Base-by-base conservation (phyloP, 257 asterid genomes). In the Ocimum tenuiflorum region DNA sequence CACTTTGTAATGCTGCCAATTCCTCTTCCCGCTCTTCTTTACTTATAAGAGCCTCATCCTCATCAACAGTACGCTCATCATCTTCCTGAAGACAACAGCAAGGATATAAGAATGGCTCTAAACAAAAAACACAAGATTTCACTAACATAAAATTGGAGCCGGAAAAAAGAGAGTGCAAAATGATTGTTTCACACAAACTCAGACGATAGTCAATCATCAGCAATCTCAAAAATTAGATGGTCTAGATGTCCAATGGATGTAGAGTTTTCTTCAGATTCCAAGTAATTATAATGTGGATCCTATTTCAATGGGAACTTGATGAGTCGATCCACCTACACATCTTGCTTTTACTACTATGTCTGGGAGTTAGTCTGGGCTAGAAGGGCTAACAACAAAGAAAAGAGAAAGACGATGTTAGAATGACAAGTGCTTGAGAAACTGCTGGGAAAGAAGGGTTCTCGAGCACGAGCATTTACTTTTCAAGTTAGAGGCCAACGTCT, bases 1-100 rank as follows among this genome's bases (percentile, higher is more conserved):
- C 99, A 76, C 73, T 80, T 52, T 78, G 91, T 71, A 94, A 77
- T 58, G 95, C 99, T 45, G 83, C 89, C 56, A 90, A 72, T 74
- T 94, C 99, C 81, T 91, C 97, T 17, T 84, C 94, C 75, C 99
- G 86, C 84, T 94, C 99, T 79, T 90, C 97, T 77, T 78, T 85
- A 68, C 88, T 86, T 76, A 94, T 94, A 70, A 82, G 78, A 63
- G 96, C 92, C 85, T 94, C 99, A 60, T 88, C 99, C 74, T 81
- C 92, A 81, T 90, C 99, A 75, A 94, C 81, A 22, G 97, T 94
- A 77, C 81, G 95, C 90, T 94, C 99, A 47, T 90, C 97, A 63
- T 94, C 99, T 86, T 86, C 97, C 99, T 91, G 82, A 88, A 79
- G 57, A 57, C 78, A 78, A 55, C 58, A 71, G 63, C 68, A 70